phyloP scores from a whole-genome alignment of 371 early-diverging fungal species.

The Nosema muscidifuracis region DNA sequence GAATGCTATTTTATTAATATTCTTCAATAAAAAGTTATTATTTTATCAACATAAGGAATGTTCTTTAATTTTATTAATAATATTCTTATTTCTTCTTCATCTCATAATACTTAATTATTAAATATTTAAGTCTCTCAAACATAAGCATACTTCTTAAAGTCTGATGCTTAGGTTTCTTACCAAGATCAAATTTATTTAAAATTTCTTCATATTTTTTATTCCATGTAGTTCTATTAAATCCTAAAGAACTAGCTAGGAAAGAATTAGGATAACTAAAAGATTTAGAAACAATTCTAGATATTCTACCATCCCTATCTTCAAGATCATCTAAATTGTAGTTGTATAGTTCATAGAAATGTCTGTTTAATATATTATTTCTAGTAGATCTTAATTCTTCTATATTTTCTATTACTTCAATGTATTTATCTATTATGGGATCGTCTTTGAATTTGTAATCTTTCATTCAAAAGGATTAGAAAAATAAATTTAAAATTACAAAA shows the following conservation, averaged over 20 bases:
- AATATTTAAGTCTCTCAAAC: slow-evolving; percentile 60
- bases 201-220: slow-evolving; percentile 49
- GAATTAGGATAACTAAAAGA: slow-evolving; percentile 33
- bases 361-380: slow-evolving; percentile 20
- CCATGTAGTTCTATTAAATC: slow-evolving; percentile 57
- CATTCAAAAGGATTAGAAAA: background rate
- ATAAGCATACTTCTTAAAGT: slow-evolving; percentile 45
- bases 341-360: slow-evolving; percentile 35
- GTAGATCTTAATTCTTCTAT: slow-evolving; percentile 20
- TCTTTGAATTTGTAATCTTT: background rate
- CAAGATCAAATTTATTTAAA: slow-evolving; percentile 49
- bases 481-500: background rate
- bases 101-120: slow-evolving; percentile 54
- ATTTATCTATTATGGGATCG: slow-evolving; percentile 2
- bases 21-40: too few species aligned
- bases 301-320: slow-evolving; percentile 30
- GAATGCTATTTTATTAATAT: too few species aligned
- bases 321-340: slow-evolving; percentile 32
- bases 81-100: slow-evolving; percentile 35
- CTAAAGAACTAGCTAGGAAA: slow-evolving; percentile 45
- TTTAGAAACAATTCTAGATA: slow-evolving; percentile 26
- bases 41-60: too few species aligned
- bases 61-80: too few species aligned
- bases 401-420: slow-evolving; percentile 19
- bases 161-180: slow-evolving; percentile 42